Conservation (phyloP, 352 stramenopile species). For the Phytophthora cactorum region DNA sequence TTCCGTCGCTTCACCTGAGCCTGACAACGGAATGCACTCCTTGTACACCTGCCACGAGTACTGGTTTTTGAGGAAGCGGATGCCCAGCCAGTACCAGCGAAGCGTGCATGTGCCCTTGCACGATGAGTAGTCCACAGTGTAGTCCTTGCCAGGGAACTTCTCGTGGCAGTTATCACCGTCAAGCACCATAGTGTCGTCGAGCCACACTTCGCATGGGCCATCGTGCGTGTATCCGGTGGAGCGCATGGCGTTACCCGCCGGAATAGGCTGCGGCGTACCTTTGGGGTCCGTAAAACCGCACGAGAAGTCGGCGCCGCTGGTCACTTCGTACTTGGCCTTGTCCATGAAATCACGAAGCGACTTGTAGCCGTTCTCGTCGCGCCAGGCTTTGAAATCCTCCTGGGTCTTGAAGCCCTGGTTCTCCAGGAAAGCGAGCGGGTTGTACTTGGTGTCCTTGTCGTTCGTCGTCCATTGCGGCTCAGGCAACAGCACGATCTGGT, state of each 20-base stretch:
- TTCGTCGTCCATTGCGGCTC: slow-evolving; percentile 37
- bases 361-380: slow-evolving; percentile 44
- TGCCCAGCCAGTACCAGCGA: slow-evolving; percentile 31
- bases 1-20: slow-evolving; percentile 3
- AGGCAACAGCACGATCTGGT: slow-evolving; percentile 46
- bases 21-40: slow-evolving; percentile 38
- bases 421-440: slow-evolving; percentile 55
- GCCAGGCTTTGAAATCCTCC: slow-evolving; percentile 43
- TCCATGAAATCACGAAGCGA: slow-evolving; percentile 58
- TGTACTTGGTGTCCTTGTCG: slow-evolving; percentile 43
- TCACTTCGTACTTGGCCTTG: slow-evolving; percentile 35
- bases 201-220: slow-evolving; percentile 42
- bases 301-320: slow-evolving; percentile 31
- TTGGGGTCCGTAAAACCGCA: slow-evolving; percentile 40
- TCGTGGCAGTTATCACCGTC: slow-evolving; percentile 37
- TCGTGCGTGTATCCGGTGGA: slow-evolving; percentile 56
- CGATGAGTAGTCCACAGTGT: slow-evolving; percentile 34
- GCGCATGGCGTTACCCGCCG: slow-evolving; percentile 24
- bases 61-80: slow-evolving; percentile 42
- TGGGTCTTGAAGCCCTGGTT: slow-evolving; percentile 48
- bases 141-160: slow-evolving; percentile 33
- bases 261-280: slow-evolving; percentile 44
- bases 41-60: slow-evolving; percentile 76
- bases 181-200: slow-evolving; percentile 40
- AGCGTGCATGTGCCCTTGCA: slow-evolving; percentile 27